phyloP scores from a whole-genome alignment of 176 grass and related monocot genomes.

The Paspalum notatum region DNA sequence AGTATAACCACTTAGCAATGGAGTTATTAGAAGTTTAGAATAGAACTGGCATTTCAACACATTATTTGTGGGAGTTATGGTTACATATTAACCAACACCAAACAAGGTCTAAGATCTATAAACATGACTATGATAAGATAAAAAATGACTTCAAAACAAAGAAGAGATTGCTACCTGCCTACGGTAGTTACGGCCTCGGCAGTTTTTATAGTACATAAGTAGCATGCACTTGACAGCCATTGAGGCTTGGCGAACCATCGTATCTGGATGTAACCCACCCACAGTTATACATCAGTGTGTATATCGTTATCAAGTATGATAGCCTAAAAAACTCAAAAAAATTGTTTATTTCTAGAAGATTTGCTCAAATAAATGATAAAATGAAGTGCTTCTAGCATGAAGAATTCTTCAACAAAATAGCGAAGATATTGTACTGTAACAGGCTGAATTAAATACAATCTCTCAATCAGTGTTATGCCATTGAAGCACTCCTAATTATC shows the following conservation, averaged over 20 bases:
- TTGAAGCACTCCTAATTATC: slow-evolving; percentile 14
- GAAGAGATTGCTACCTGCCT: slow-evolving; percentile 61
- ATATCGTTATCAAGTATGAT: slow-evolving; percentile 23
- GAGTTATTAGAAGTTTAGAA: background rate
- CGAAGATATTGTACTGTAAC: slow-evolving; percentile 12
- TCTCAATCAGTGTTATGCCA: slow-evolving; percentile 1
- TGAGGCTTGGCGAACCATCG: slow-evolving; percentile 87
- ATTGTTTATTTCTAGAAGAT: background rate
- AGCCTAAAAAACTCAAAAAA: background rate
- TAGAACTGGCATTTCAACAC: background rate
- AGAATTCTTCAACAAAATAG: background rate
- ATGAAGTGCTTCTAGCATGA: background rate
- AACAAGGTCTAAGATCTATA: background rate
- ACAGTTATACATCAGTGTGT: slow-evolving; percentile 31
- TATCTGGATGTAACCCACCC: slow-evolving; percentile 61
- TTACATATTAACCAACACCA: slow-evolving; percentile 9
- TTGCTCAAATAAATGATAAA: background rate
- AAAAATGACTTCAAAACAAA: slow-evolving; percentile 19
- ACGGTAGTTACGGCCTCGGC: slow-evolving; percentile 84
- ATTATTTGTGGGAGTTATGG: background rate
- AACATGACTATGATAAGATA: slow-evolving; percentile 14
- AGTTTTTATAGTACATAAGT: slow-evolving; percentile 91
- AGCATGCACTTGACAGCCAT: slow-evolving; percentile 87
- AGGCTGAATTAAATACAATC: background rate
- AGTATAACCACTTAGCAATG: background rate